A percentile compares a stretch with the other conserved stretches of the same genome.
Conservation (phyloP, 192 early-diverging fungal genomes). For the Linnemannia exigua region DNA sequence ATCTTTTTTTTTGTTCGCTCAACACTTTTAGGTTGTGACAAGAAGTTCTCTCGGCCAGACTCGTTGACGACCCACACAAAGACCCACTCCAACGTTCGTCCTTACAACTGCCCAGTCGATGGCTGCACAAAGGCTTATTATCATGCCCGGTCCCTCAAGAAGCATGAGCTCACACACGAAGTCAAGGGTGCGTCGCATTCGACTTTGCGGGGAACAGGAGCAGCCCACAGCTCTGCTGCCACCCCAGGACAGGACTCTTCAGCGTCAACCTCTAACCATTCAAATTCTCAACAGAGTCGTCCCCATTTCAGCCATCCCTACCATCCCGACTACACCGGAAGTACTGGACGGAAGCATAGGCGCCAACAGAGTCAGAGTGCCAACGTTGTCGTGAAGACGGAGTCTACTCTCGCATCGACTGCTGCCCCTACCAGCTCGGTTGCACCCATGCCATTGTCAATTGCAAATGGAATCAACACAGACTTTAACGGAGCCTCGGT, state of each 20-base stretch:
- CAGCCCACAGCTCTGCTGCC: slow-evolving; percentile 6
- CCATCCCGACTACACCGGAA: slow-evolving; percentile 28
- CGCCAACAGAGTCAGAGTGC: slow-evolving; percentile 47
- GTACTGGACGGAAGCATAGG: slow-evolving; percentile 36
- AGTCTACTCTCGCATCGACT: background rate
- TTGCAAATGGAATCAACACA: background rate
- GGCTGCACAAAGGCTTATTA: slow-evolving; percentile 74
- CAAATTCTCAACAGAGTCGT: slow-evolving; percentile 11
- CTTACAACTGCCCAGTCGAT: slow-evolving; percentile 64
- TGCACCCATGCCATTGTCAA: slow-evolving; percentile 18
- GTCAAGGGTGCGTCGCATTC: slow-evolving; percentile 16
- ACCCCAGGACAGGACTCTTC: slow-evolving; percentile 11
- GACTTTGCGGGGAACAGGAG: slow-evolving; percentile 33
- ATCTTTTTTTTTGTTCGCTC: background rate
- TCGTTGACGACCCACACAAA: slow-evolving; percentile 68
- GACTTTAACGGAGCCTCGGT: background rate
- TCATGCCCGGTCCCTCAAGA: slow-evolving; percentile 71
- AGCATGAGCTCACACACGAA: slow-evolving; percentile 71
- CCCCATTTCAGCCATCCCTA: slow-evolving; percentile 49
- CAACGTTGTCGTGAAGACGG: background rate
- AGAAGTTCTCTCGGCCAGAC: slow-evolving; percentile 64
- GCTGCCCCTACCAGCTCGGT: background rate
- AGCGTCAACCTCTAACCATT: background rate
- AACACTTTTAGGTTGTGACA: slow-evolving; percentile 55
- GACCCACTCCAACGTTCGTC: slow-evolving; percentile 69